phyloP scores from a whole-genome alignment of 164 flowering plant genomes.

The Echeveria elegans region DNA sequence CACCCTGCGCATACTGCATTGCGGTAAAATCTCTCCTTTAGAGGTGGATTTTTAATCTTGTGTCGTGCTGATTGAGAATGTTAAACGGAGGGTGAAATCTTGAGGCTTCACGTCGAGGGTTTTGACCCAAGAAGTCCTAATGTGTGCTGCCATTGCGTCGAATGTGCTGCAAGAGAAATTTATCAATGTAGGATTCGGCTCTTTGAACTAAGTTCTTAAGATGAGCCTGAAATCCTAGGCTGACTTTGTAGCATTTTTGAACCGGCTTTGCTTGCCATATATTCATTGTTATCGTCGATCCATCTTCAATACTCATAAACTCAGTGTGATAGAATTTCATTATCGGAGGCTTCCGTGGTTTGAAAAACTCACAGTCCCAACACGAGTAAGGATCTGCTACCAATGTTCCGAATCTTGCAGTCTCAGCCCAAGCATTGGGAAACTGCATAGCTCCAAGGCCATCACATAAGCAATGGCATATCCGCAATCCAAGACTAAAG shows the following conservation, averaged over 20 bases:
- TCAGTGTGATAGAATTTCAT: slow-evolving; percentile 52
- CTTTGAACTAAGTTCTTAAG: slow-evolving; percentile 37
- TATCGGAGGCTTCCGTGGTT: slow-evolving; percentile 54
- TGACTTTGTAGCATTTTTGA: slow-evolving; percentile 55
- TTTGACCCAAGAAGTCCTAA: slow-evolving; percentile 83
- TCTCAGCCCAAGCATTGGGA: slow-evolving; percentile 63
- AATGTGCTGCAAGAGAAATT: slow-evolving; percentile 36
- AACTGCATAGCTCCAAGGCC: slow-evolving; percentile 96
- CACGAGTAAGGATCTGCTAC: slow-evolving; percentile 42
- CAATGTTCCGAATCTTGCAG: slow-evolving; percentile 39
- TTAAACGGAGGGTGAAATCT: slow-evolving; percentile 47
- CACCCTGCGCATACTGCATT: slow-evolving; percentile 71
- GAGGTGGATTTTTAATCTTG: slow-evolving; percentile 39
- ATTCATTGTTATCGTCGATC: slow-evolving; percentile 38
- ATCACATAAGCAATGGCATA: slow-evolving; percentile 84
- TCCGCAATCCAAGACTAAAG: slow-evolving; percentile 69
- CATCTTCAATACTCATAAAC: slow-evolving; percentile 49
- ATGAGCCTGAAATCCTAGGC: slow-evolving; percentile 34
- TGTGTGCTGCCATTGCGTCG: slow-evolving; percentile 81
- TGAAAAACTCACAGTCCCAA: slow-evolving; percentile 63
- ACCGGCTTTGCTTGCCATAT: slow-evolving; percentile 43
- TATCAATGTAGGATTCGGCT: slow-evolving; percentile 5
- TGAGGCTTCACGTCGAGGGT: slow-evolving; percentile 59
- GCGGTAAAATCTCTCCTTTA: slow-evolving; percentile 63
- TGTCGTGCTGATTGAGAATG: slow-evolving; percentile 63